These are phyloP conservation scores for Prillingera fragicola DNA, from an alignment of 1,284 basidiomycete genomes.

Conservation along the genomic window DNA sequence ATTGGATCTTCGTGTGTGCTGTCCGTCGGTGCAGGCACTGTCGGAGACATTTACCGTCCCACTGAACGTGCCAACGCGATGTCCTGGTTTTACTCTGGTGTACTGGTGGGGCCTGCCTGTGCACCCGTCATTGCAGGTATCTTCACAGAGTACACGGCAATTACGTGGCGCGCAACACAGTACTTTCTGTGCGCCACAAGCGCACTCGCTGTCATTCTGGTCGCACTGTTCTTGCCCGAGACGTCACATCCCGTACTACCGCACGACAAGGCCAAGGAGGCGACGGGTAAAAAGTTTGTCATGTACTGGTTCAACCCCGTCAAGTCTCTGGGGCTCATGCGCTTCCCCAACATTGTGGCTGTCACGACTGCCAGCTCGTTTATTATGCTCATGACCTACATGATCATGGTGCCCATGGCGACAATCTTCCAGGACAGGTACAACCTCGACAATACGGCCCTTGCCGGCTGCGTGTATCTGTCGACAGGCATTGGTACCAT, in stretches of 20 bases:
- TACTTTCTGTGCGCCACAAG: conserved; percentile 50
- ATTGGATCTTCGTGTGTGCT: conserved; percentile 53
- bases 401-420: conserved; percentile 16
- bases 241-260: conserved; percentile 57
- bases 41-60: conserved; percentile 61
- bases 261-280: conserved; percentile 26
- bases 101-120: conserved; percentile 46
- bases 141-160: conserved; percentile 45
- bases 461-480: conserved; percentile 60
- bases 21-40: conserved; percentile 58
- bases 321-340: conserved; percentile 52
- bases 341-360: conserved; percentile 55
- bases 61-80: conserved; percentile 61
- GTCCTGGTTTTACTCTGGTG: conserved; percentile 57
- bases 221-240: conserved; percentile 61
- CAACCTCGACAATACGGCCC: conserved; percentile 56
- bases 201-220: conserved; percentile 50
- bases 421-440: conserved; percentile 52
- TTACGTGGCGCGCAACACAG: conserved; percentile 65
- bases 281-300: conserved; percentile 43
- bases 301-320: conserved; percentile 60
- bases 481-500: conserved; percentile 60
- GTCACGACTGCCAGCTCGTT: conserved; percentile 20
- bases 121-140: conserved; percentile 46
- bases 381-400: conserved; percentile 37